Evolutionary conservation across 2,329 filamentous ascomycete genomes (phyloP), one percentile per base, ranked within the genome.

Genomic region (Xylaria sp.): DNA sequence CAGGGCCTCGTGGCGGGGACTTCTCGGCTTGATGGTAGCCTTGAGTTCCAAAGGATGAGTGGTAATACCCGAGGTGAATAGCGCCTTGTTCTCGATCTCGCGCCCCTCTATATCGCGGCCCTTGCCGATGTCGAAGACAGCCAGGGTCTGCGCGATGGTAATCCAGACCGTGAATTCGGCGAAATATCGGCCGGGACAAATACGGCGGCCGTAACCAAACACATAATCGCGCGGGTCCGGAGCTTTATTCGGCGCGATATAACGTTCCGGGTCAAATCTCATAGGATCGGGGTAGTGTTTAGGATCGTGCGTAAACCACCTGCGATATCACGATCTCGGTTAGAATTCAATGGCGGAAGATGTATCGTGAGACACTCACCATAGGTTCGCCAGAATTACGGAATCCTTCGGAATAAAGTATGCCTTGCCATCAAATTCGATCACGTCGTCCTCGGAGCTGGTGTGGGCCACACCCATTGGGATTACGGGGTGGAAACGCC

Each of bases 241-340:
- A 12, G 78, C 76, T 0, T 74, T 72, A 3, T 73, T 67, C 6
- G 76, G 74, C 7, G 63, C 70, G 2, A 82, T 69, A 65, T 73
- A 81, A 0, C 80, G 73, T 1, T 76, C 75, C 0, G 79, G 80
- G 34, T 78, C 72, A 25, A 82, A 82, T 1, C 32, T 13, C 10
- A 67, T 67, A 0, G 79, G 79, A 15, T 78, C 53, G 0, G 86
- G 82, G 76, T 93, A 92, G 2, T 87, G 87, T 46, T 90, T 87
- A 2, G 88, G 86, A 73, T 93, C 90, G 78, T 93, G 90, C 30
- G 90, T 85, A 20, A 80, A 73, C 70, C 70, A 70, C 69, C 69
- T 48, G n/a, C 6, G 45, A 12, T 46, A 20, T 28, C 23, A 13
- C 13, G 8, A 6, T 48, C 10, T 15, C 23, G 9, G 4, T 48